Conservation (phyloP, 2,329 filamentous ascomycete genomes). For the Phaeosphaeriaceae sp. region DNA sequence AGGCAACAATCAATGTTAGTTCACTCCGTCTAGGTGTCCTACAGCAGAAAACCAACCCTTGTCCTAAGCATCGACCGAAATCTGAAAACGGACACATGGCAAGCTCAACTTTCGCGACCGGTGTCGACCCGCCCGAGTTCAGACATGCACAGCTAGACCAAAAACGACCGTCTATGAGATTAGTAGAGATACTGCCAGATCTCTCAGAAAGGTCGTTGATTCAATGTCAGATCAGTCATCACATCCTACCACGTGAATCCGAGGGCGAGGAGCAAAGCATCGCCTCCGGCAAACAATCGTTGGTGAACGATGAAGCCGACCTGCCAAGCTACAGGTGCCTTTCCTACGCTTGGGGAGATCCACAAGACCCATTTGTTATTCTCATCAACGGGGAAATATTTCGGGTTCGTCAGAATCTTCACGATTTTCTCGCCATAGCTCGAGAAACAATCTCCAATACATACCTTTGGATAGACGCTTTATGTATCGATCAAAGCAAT, state of each 20-base stretch:
- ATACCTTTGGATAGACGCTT: conserved; percentile 5
- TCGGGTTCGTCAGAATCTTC: conserved; percentile 2
- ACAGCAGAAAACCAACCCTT: neutral
- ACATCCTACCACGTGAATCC: neutral
- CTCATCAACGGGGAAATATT: conserved; percentile 1
- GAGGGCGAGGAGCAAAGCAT: neutral
- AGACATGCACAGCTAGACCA: neutral
- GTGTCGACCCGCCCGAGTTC: neutral
- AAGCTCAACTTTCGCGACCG: neutral
- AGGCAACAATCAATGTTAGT: neutral
- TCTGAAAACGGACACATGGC: neutral
- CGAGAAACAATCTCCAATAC: neutral
- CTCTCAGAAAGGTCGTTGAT: neutral
- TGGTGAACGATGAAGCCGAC: neutral
- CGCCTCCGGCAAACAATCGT: neutral
- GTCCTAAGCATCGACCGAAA: neutral
- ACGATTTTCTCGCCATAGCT: conserved; percentile 1
- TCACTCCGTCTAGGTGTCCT: neutral
- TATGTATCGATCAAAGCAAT: conserved; percentile 5
- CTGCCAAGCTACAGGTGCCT: conserved; percentile 2
- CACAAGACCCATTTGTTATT: neutral
- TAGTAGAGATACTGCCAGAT: neutral
- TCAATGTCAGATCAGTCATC: neutral
- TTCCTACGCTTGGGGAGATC: conserved; percentile 8
- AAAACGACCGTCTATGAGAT: neutral